A percentile compares a stretch with the other conserved stretches of the same genome.
These are phyloP conservation scores for Tremellales sp. DNA, from an alignment of 1,284 basidiomycete genomes.

Conservation along the genomic window DNA sequence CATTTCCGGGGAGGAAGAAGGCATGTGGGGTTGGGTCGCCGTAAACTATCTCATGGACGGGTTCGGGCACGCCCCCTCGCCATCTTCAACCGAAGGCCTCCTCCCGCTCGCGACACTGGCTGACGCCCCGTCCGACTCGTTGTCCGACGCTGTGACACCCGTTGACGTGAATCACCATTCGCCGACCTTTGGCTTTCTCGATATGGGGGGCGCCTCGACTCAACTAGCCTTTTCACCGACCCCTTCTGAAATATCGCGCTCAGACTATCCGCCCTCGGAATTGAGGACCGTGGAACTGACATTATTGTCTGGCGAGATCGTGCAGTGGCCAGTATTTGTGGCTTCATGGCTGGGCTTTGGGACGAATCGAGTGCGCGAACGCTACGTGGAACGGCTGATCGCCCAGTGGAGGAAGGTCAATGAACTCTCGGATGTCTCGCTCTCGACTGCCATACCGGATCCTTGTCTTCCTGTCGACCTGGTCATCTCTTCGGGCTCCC, in stretches of 20 bases:
- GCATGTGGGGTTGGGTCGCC: conserved; percentile 96
- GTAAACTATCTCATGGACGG: conserved; percentile 99
- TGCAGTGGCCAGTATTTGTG: conserved; percentile 90
- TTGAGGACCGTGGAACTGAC: conserved; percentile 78
- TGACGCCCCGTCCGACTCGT: conserved; percentile 30
- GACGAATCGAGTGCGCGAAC: conserved; percentile 89
- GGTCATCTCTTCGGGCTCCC: conserved; percentile 51
- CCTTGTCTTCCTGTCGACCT: conserved; percentile 86
- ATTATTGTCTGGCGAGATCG: conserved; percentile 77
- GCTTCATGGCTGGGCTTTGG: conserved; percentile 99
- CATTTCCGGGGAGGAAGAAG: conserved; percentile 97
- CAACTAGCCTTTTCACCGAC: conserved; percentile 88
- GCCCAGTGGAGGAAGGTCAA: conserved; percentile 53
- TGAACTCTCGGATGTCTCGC: conserved; percentile 6
- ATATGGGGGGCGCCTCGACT: conserved; percentile 98
- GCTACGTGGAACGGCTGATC: conserved; percentile 72
- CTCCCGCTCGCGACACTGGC: conserved; percentile 40
- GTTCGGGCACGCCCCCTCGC: conserved; percentile 58
- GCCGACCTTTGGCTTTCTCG: conserved; percentile 94
- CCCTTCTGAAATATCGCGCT: conserved; percentile 55
- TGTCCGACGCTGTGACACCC: conserved; percentile 31
- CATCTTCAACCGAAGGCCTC: conserved; percentile 14
- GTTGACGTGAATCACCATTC: conserved; percentile 48
- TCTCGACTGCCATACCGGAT: conserved; percentile 59
- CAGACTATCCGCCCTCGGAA: conserved; percentile 52